A percentile compares a stretch with the other conserved stretches of the same genome.
These are phyloP conservation scores for Botrytis paeoniae DNA, from an alignment of 2,329 filamentous ascomycete genomes.

Conservation along the genomic window DNA sequence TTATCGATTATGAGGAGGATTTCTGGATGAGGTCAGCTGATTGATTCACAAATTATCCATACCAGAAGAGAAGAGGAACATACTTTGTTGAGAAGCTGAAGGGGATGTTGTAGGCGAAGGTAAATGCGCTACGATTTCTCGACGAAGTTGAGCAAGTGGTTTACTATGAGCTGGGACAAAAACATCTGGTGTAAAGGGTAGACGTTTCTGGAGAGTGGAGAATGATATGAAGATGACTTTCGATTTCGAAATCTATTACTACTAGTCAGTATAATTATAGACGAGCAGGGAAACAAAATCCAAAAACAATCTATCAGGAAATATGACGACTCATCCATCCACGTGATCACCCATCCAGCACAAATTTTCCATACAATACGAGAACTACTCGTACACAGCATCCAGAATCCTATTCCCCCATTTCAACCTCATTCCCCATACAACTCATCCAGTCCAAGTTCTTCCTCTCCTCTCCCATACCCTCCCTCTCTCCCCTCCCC, in stretches of 20 bases:
- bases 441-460: neutral
- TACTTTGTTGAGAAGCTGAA: constrained; percentile 39
- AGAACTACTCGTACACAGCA: constrained; percentile 3
- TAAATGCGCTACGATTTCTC: constrained; percentile 56
- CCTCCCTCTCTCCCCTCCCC: too few relatives aligned
- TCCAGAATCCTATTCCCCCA: neutral
- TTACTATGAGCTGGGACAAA: constrained; percentile 65
- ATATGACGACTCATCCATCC: neutral
- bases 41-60: neutral
- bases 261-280: neutral
- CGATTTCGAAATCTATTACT: constrained; percentile 55
- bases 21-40: constrained; percentile 45
- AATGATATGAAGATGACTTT: constrained; percentile 77
- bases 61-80: constrained; percentile 28
- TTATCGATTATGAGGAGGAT: constrained; percentile 77
- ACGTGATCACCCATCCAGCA: constrained; percentile 14
- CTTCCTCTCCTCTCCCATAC: too few relatives aligned
- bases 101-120: constrained; percentile 24
- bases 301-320: neutral
- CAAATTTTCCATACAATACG: neutral
- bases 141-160: constrained; percentile 52
- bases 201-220: constrained; percentile 59
- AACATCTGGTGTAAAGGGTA: constrained; percentile 60
- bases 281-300: neutral
- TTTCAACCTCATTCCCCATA: neutral